These are phyloP conservation scores for Acrocalymma vagum DNA, from an alignment of 2,329 filamentous ascomycete genomes.

Conservation along the genomic window DNA sequence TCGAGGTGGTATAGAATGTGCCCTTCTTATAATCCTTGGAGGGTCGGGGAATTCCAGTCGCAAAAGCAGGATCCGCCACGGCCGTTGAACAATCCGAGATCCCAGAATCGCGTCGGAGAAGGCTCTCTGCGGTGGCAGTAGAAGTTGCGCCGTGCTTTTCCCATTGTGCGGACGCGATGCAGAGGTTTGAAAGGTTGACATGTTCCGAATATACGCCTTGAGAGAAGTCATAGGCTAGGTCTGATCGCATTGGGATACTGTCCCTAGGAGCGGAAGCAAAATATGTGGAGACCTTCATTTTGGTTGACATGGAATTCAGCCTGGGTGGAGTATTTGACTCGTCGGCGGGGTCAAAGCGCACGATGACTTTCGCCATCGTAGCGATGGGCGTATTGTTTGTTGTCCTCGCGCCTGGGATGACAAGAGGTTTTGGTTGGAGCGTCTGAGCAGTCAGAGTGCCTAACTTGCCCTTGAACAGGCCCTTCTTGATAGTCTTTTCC, in stretches of 20 bases:
- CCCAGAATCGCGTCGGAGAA: constrained; percentile 52
- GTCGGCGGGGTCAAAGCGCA: constrained; percentile 68
- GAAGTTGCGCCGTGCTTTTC: constrained; percentile 51
- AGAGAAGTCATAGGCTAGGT: constrained; percentile 54
- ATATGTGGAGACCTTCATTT: constrained; percentile 66
- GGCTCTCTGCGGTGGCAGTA: constrained; percentile 35
- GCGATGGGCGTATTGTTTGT: constrained; percentile 54
- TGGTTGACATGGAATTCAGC: constrained; percentile 61
- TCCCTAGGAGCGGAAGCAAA: constrained; percentile 62
- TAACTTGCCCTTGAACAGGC: constrained; percentile 65
- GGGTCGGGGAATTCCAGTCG: constrained; percentile 40
- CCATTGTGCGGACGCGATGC: constrained; percentile 67
- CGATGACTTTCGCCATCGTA: constrained; percentile 63
- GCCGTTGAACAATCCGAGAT: constrained; percentile 44
- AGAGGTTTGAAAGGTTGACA: constrained; percentile 63
- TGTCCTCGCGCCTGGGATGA: constrained; percentile 53
- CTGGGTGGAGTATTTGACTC: constrained; percentile 60
- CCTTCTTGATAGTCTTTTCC: constrained; percentile 69
- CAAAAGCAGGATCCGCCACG: constrained; percentile 22
- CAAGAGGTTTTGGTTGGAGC: constrained; percentile 65
- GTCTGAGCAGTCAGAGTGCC: constrained; percentile 67
- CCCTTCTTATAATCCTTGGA: constrained; percentile 54
- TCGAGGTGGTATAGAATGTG: constrained; percentile 67
- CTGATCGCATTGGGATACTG: constrained; percentile 56
- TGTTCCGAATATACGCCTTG: constrained; percentile 63